phyloP scores from a whole-genome alignment of 768 basidiomycete genomes.

The Kwoniella dejecticola region DNA sequence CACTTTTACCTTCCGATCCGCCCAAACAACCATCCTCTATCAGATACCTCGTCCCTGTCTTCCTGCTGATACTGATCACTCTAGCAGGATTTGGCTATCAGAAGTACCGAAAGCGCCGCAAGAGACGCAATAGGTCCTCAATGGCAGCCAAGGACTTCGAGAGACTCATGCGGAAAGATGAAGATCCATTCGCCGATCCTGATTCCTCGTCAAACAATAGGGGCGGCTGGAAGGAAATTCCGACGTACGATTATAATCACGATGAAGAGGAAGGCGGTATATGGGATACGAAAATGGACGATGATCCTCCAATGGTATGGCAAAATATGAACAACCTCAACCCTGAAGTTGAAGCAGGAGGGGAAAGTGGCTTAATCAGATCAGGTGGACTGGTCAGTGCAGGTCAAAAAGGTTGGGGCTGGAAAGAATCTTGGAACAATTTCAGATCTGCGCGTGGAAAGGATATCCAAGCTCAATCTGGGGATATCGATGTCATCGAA shows the following conservation, averaged over 20 bases:
- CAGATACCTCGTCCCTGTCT: constrained; percentile 33
- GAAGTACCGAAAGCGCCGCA: constrained; percentile 17
- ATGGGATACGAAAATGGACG: constrained; percentile 11
- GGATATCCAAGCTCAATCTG: neutral
- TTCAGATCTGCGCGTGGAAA: constrained; percentile 32
- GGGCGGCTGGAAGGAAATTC: constrained; percentile 23
- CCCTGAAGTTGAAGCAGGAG: neutral
- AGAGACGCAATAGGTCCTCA: neutral
- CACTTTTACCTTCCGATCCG: constrained; percentile 9
- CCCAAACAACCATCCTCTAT: constrained; percentile 26
- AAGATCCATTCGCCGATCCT: constrained; percentile 9
- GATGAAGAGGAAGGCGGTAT: constrained; percentile 10
- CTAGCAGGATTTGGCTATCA: constrained; percentile 24
- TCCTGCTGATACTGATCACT: constrained; percentile 32
- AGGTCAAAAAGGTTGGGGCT: constrained; percentile 24
- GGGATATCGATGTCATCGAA: neutral
- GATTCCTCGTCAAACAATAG: neutral
- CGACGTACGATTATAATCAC: neutral
- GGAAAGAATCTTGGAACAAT: constrained; percentile 25
- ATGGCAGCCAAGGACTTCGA: constrained; percentile 11
- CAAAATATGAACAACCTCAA: constrained; percentile 13
- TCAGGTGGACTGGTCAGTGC: constrained; percentile 6
- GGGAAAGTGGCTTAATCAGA: neutral
- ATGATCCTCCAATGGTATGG: constrained; percentile 6
- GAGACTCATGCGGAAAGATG: constrained; percentile 6